These are phyloP conservation scores for Erigeron philadelphicus DNA, from an alignment of 140 eudicot species.

Conservation along the genomic window DNA sequence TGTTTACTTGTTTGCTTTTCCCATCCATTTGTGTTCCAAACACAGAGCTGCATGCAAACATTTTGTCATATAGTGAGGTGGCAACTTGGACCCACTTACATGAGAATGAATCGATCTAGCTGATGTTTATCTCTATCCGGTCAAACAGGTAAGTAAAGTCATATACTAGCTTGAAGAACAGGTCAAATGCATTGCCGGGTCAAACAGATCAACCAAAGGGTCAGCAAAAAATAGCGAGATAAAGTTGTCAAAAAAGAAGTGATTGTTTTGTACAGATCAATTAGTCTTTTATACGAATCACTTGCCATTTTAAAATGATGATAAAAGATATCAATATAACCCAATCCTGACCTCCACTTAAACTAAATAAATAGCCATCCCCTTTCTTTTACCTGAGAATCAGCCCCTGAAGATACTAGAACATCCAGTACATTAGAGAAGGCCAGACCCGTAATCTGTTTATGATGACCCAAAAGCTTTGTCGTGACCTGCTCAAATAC, in stretches of 20 bases:
- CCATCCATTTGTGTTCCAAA: conserved; percentile 58
- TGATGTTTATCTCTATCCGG: neutral
- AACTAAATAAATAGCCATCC: neutral
- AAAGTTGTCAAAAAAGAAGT: no score
- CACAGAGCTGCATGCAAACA: conserved; percentile 35
- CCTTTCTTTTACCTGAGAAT: conserved; percentile 38
- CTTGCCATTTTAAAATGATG: no score
- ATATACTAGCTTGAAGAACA: neutral
- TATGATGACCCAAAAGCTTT: conserved; percentile 47
- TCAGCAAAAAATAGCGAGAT: neutral
- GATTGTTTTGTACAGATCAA: no score
- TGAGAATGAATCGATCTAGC: neutral
- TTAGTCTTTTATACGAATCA: no score
- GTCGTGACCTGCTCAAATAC: conserved; percentile 36
- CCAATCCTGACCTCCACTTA: neutral
- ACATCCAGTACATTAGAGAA: conserved; percentile 41
- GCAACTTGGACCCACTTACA: neutral
- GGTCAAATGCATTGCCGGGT: neutral
- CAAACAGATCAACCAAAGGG: neutral
- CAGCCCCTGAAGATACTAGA: conserved; percentile 49
- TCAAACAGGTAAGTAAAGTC: neutral
- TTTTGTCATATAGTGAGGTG: neutral
- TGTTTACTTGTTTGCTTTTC: conserved; percentile 45
- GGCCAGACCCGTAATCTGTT: conserved; percentile 49
- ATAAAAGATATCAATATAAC: no score